Base-by-base conservation (phyloP, 2,329 filamentous ascomycete species). In the Diaporthe sp. region DNA sequence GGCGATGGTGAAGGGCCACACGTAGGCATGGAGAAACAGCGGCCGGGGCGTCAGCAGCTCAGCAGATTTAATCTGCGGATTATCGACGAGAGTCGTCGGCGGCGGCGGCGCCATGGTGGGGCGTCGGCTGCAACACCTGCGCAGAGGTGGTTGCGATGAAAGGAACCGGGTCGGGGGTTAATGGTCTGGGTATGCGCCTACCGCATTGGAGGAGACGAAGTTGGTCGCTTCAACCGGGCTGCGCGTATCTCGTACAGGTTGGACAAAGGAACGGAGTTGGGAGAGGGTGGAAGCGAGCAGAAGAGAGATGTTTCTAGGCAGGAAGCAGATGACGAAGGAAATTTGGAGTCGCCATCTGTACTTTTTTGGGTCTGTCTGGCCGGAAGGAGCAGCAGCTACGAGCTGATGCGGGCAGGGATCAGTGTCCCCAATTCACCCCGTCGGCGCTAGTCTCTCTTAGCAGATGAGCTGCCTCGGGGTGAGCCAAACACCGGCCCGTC, bases 1-100 rank as follows among this genome's bases (percentile, higher is more conserved):
- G 80, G 96, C 87, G 78, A 98, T 92, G 75, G 93, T 87, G 82
- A 98, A 99, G 0, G 97, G 97, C 95, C 95, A 98, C 79, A 98
- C 86, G 83, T 99, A 99, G 79, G 94, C 87, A 84, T 98, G 96
- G 76, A 97, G 87, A 81, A 93, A 91, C 77, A 93, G 85, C 45
- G 95, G 92, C 77, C 98, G 90, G 77, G 96, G 95, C 81, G 95
- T 95, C 84, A 98, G 93, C 79, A 99, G 90, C 83, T 95, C 93
- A 78, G 97, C 94, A 83, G 92, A 89, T 87, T 94, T 91, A 84
- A 99, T 97, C 89, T 98, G 95, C 79, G 93, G 86, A 85, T 95
- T 96, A 86, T 97, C 94, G 84, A 98, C 95, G 84, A 99, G 93
- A 35, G 68, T 72, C 68, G 72, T 55, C 40, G 71, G 74, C 42